Evolutionary conservation across 106 monocot genomes (phyloP).

Genomic region (Dactylorhiza incarnata): DNA sequence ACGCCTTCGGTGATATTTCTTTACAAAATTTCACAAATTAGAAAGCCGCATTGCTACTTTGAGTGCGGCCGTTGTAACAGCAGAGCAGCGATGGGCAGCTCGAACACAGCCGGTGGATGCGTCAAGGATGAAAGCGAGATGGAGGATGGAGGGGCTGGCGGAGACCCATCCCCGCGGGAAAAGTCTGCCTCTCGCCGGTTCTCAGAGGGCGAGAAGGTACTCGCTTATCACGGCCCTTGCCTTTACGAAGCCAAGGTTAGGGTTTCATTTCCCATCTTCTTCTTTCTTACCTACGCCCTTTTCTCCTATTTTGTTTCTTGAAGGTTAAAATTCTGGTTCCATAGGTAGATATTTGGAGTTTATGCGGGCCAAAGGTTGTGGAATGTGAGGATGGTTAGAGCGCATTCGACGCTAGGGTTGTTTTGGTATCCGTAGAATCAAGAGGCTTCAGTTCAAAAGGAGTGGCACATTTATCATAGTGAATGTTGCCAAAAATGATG

Average conservation of each 20-base stretch:
- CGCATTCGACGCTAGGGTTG: neutral
- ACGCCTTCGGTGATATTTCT: no score
- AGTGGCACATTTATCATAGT: no score
- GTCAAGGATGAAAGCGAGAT: conserved; percentile 24
- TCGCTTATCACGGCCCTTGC: conserved; percentile 85
- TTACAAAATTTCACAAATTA: no score
- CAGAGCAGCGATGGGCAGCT: conserved; percentile 43
- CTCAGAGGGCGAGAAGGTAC: conserved; percentile 87
- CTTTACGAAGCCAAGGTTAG: conserved; percentile 94
- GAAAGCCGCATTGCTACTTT: neutral
- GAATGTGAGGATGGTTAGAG: neutral
- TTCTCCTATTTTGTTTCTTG: neutral
- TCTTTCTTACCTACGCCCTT: neutral
- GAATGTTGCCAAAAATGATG: no score
- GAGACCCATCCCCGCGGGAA: conserved; percentile 14
- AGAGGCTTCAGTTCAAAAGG: neutral
- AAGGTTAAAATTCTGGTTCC: neutral
- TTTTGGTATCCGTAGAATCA: neutral
- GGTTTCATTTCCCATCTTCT: conserved; percentile 7
- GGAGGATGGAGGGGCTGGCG: conserved; percentile 23
- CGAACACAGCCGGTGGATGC: conserved; percentile 13
- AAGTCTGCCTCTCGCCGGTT: conserved; percentile 21
- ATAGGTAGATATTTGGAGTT: neutral
- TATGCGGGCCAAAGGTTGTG: neutral
- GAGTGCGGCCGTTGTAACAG: neutral